Conservation (phyloP, 2,329 filamentous ascomycete species). For the Colletotrichum sp. region DNA sequence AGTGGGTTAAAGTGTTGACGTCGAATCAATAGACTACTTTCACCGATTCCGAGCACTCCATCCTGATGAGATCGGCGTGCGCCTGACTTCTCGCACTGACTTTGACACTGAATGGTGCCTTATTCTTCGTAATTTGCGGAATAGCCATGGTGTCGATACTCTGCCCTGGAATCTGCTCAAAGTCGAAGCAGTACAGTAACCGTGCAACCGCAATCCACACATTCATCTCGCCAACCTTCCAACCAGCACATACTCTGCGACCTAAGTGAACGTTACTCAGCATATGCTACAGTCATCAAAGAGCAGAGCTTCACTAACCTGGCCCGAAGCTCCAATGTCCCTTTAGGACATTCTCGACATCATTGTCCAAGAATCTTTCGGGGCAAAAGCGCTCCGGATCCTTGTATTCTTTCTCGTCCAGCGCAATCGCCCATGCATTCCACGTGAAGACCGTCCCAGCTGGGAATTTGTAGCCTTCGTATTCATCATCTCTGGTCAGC, state of each 20-base stretch:
- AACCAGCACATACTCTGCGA: neutral
- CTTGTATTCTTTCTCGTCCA: neutral
- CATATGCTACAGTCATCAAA: neutral
- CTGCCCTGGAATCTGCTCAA: neutral
- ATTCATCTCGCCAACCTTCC: neutral
- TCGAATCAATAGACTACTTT: neutral
- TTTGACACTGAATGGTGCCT: neutral
- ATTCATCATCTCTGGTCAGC: neutral
- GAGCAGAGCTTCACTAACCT: neutral
- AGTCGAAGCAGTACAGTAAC: neutral
- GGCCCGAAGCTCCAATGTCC: neutral
- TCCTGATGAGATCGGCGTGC: neutral
- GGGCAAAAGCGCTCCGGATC: neutral
- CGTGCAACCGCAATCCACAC: neutral
- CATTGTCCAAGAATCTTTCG: neutral
- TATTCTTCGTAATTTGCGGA: neutral
- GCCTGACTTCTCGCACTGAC: neutral
- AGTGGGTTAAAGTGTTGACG: neutral
- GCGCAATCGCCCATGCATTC: neutral
- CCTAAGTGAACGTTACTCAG: neutral
- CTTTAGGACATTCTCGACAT: neutral
- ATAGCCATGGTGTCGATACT: neutral
- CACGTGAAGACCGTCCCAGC: neutral
- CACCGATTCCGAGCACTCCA: neutral
- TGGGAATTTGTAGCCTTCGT: neutral